Conservation (phyloP, 1,284 basidiomycete genomes). For the Moesziomyces sp. region DNA sequence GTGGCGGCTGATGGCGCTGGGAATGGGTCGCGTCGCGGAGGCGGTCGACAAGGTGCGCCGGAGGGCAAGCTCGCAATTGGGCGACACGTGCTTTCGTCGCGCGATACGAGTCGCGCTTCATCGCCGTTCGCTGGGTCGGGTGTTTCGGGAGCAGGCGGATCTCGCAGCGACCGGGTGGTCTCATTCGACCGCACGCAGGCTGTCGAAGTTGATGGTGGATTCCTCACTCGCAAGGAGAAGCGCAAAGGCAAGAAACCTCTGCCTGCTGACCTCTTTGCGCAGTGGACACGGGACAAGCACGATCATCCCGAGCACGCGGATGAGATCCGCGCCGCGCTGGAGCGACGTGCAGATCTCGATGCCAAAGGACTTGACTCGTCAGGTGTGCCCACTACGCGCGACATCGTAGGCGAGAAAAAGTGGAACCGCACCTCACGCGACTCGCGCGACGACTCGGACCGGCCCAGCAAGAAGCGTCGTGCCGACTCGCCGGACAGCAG, state of each 20-base stretch:
- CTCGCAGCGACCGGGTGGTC: conserved; percentile 2
- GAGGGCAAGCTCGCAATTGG: conserved; percentile 16
- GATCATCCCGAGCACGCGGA: conserved; percentile 19
- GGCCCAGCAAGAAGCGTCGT: conserved; percentile 12
- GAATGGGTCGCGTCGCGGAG: conserved; percentile 10
- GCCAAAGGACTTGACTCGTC: conserved; percentile 8
- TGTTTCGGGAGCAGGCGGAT: not conserved
- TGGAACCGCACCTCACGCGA: not conserved
- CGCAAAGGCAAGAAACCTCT: conserved; percentile 25
- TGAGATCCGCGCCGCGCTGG: conserved; percentile 17
- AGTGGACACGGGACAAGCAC: conserved; percentile 23
- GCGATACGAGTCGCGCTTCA: conserved; percentile 7
- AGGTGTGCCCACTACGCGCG: conserved; percentile 5
- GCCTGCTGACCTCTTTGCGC: conserved; percentile 27
- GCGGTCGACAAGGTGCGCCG: conserved; percentile 1
- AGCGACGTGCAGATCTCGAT: conserved; percentile 19
- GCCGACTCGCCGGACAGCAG: conserved; percentile 7
- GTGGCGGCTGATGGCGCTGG: conserved; percentile 18
- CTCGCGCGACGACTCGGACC: conserved; percentile 1
- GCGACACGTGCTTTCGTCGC: conserved; percentile 13
- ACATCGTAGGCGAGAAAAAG: conserved; percentile 10
- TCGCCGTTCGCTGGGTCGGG: conserved; percentile 8
- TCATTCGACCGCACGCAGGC: conserved; percentile 27
- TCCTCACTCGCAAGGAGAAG: conserved; percentile 29
- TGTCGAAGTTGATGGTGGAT: conserved; percentile 16